A percentile compares a stretch with the other conserved stretches of the same genome.
Conservation (phyloP, 2,329 filamentous ascomycete genomes). For the Trichoderma harzianum region DNA sequence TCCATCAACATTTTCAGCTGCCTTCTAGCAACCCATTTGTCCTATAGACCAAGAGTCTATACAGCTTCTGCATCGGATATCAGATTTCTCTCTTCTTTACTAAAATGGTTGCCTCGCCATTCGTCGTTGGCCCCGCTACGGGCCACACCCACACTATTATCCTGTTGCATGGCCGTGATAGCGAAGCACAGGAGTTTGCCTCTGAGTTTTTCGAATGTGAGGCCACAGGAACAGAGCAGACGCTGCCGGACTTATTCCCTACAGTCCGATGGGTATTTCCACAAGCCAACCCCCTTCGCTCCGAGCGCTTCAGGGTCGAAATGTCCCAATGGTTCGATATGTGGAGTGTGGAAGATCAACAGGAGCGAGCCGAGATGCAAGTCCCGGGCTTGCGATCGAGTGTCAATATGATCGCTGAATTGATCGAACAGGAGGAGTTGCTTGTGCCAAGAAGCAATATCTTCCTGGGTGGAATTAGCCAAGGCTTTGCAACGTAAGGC, state of each 20-base stretch:
- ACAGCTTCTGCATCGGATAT: background rate
- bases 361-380: background rate
- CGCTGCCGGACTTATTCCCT: background rate
- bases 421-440: background rate
- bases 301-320: background rate
- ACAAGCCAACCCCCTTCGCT: background rate
- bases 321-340: constrained; percentile 12
- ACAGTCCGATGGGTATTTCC: constrained; percentile 3
- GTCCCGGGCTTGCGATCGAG: background rate
- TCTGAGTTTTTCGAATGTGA: constrained; percentile 4
- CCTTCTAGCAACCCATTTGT: background rate
- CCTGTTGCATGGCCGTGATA: background rate
- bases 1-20: background rate
- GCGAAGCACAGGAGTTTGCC: background rate
- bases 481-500: background rate
- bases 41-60: background rate
- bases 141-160: background rate
- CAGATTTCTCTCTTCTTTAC: background rate
- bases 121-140: background rate
- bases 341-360: background rate
- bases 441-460: background rate
- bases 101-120: background rate
- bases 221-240: background rate
- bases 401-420: background rate
- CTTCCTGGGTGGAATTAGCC: constrained; percentile 4